Base-by-base conservation (phyloP, 169 alveolate species). In the Theileria annulata region DNA sequence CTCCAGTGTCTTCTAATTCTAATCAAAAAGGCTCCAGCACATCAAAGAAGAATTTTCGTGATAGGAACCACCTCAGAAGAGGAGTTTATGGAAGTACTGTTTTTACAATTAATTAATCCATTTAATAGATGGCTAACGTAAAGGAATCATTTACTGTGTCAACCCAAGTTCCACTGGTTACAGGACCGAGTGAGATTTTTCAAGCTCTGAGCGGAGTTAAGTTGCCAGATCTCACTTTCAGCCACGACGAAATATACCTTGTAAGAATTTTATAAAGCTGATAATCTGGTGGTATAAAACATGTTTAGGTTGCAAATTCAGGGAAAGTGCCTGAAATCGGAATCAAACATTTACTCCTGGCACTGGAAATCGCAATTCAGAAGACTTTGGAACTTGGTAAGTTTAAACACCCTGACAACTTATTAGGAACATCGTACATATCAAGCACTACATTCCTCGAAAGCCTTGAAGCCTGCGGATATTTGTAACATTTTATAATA, bases 51-150 rank as follows among this genome's bases (percentile, higher is more conserved):
- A 68, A 92, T 98, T 33, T 86, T 98, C 59, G 94, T 98, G 37
- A 94, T 98, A 25, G 99, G 99, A 70, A 98, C 99, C 21, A 96
- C 99, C 23, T 95, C 99, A 0, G 97, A 94, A 64, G 91, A 88
- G 30, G 93, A 86, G 28, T 94, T 95, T 82, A 87, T 93, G 88
- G 88, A 81, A 19, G 96, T 71, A 71, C 60, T 23, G 0, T 19
- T 23, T 35, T 21, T 37, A 8, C 33, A 10, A 25, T 28, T 67
- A 35, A 3, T n/a, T n/a, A n/a, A n/a, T n/a, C n/a, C 3, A 42
- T 0, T 42, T 42, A 0, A 12, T 31, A 71, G 81, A 84, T 84
- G 87, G 90, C 90, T 27, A 84, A 84, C 27, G 82, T 77, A 4
- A 84, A 87, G 68, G 76, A 60, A 37, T 77, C 87, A 27, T 84